Conservation (phyloP, 495 filamentous ascomycete species). For the Bathelium albidoporum region DNA sequence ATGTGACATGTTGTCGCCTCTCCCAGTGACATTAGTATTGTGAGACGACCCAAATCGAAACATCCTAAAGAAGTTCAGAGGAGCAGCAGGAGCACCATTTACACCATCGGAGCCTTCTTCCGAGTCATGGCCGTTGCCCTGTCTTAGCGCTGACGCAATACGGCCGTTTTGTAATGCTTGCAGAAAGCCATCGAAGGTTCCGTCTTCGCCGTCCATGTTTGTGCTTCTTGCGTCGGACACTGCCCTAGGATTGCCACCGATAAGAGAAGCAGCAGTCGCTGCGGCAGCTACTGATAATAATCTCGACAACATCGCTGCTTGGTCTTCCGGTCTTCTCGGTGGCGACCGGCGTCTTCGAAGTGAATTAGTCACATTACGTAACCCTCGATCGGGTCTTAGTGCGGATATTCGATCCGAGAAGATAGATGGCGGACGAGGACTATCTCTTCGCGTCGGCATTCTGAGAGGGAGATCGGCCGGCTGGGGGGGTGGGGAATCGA, state of each 20-base stretch:
- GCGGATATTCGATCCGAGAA: conserved; percentile 17
- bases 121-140: conserved; percentile 22
- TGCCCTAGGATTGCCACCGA: conserved; percentile 34
- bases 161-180: conserved; percentile 35
- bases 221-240: conserved; percentile 30
- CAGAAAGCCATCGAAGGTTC: conserved; percentile 37
- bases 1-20: background rate
- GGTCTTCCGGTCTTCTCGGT: conserved; percentile 30
- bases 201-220: conserved; percentile 32
- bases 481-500: conserved; percentile 14
- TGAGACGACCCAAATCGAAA: conserved; percentile 34
- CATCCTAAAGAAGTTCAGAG: conserved; percentile 40
- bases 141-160: conserved; percentile 34
- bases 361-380: conserved; percentile 28
- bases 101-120: conserved; percentile 18
- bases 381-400: conserved; percentile 24
- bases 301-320: conserved; percentile 35
- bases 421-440: conserved; percentile 14
- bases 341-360: conserved; percentile 33
- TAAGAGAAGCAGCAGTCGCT: conserved; percentile 36
- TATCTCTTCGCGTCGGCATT: conserved; percentile 14
- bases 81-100: conserved; percentile 19
- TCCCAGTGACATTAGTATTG: background rate
- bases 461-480: conserved; percentile 1
- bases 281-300: conserved; percentile 38